Percentiles rank a stretch among this genome's conserved stretches.
Conservation (phyloP, 2,329 filamentous ascomycete species). For the Eutypella sp. region DNA sequence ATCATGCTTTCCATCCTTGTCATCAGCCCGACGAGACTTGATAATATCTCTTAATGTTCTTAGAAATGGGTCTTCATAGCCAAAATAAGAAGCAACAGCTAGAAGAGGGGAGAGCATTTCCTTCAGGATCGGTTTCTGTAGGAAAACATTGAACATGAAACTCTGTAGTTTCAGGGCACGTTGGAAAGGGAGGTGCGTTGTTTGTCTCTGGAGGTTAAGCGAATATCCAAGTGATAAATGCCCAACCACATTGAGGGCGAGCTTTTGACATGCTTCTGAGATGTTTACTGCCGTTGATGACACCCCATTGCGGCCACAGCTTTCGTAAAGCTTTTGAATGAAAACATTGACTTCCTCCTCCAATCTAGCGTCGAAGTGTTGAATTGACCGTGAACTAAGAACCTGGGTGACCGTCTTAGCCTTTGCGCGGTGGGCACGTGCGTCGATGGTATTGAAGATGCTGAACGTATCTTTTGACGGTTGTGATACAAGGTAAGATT, state of each 20-base stretch:
- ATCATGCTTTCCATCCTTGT: background rate
- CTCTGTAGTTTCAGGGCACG: background rate
- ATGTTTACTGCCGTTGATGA: background rate
- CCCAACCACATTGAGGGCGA: background rate
- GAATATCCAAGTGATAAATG: background rate
- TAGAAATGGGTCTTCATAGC: background rate
- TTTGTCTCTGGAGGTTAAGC: background rate
- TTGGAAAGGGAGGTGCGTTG: background rate
- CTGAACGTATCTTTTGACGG: background rate
- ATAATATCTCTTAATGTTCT: background rate
- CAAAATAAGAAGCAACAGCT: background rate
- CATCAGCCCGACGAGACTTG: background rate
- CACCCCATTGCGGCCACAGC: background rate
- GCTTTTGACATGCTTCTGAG: background rate
- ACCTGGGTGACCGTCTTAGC: background rate
- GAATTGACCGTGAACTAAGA: background rate
- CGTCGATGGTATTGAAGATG: background rate
- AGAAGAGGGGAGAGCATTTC: background rate
- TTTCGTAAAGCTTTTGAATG: background rate
- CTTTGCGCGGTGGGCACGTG: background rate
- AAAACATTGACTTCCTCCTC: background rate
- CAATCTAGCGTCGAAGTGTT: background rate
- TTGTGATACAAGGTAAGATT: background rate
- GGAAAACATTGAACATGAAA: background rate
- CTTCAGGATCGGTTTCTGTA: background rate